Conservation (phyloP, 805 yeast species). For the Saturnispora diversa region DNA sequence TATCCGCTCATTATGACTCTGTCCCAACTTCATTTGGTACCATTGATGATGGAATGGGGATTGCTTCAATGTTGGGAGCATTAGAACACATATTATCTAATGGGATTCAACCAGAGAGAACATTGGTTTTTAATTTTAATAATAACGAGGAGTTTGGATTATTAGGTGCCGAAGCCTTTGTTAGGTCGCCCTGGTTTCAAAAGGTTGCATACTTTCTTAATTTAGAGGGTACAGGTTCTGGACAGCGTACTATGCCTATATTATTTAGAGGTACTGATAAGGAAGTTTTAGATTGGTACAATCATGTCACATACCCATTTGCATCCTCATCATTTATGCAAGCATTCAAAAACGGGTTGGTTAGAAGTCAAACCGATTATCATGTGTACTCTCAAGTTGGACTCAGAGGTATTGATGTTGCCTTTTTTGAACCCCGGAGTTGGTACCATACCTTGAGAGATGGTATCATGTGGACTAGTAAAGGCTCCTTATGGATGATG, state of each 20-base stretch:
- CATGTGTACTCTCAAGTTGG: conserved; percentile 60
- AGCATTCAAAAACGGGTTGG: conserved; percentile 66
- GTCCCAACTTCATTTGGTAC: conserved; percentile 84
- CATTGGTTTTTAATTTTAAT: conserved; percentile 76
- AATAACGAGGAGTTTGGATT: conserved; percentile 87
- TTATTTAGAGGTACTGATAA: conserved; percentile 78
- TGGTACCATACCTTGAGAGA: conserved; percentile 77
- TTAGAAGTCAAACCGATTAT: conserved; percentile 81
- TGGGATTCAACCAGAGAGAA: conserved; percentile 50
- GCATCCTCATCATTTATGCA: conserved; percentile 77
- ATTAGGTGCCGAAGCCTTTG: conserved; percentile 68
- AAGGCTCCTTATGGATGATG: conserved; percentile 80
- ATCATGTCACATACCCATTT: conserved; percentile 54
- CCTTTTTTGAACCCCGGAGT: conserved; percentile 79
- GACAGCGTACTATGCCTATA: conserved; percentile 58
- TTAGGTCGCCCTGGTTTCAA: conserved; percentile 64
- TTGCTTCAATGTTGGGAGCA: conserved; percentile 70
- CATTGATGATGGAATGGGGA: conserved; percentile 89
- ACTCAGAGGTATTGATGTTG: conserved; percentile 79
- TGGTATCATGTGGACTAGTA: conserved; percentile 52
- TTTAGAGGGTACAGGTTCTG: conserved; percentile 90
- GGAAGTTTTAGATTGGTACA: conserved; percentile 53
- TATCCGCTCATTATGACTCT: conserved; percentile 84
- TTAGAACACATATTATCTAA: conserved; percentile 38
- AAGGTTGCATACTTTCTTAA: conserved; percentile 61